Percentiles rank a stretch among this genome's conserved stretches.
Evolutionary conservation across 768 basidiomycete genomes (phyloP).

Genomic region (Phylloporus sp.): DNA sequence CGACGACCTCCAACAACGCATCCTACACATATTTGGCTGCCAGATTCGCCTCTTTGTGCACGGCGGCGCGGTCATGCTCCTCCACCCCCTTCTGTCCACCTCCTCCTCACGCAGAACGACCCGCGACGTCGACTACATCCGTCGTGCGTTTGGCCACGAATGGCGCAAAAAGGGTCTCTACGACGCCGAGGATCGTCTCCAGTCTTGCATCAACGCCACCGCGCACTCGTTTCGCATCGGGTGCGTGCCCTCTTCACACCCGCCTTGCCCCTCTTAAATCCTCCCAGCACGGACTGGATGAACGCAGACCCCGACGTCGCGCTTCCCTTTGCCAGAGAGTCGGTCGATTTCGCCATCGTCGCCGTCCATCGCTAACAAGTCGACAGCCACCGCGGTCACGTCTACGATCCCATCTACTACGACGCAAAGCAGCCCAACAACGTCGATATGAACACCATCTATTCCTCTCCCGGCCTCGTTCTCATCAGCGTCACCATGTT

Average conservation of each 20-base stretch:
- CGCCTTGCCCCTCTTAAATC: neutral
- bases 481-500: constrained; percentile 62
- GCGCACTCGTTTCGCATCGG: constrained; percentile 44
- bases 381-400: constrained; percentile 19
- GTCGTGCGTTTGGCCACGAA: constrained; percentile 55
- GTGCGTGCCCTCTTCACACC: constrained; percentile 26
- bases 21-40: constrained; percentile 42
- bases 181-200: constrained; percentile 53
- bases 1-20: constrained; percentile 45
- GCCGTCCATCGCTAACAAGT: constrained; percentile 7
- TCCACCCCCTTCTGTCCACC: constrained; percentile 43
- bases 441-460: constrained; percentile 51
- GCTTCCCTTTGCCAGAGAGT: constrained; percentile 62
- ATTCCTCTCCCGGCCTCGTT: constrained; percentile 47
- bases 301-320: constrained; percentile 70
- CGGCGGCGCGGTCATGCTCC: constrained; percentile 70
- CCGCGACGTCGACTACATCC: constrained; percentile 63
- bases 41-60: constrained; percentile 61
- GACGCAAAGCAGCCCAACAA: constrained; percentile 51
- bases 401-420: constrained; percentile 57
- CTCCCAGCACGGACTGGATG: constrained; percentile 58
- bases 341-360: constrained; percentile 22
- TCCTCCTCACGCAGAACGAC: constrained; percentile 48
- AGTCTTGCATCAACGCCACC: constrained; percentile 51
- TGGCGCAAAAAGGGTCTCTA: constrained; percentile 42